Evolutionary conservation across 2,329 filamentous ascomycete genomes (phyloP), one percentile per base, ranked within the genome.

Genomic region (Venturia carpophila): DNA sequence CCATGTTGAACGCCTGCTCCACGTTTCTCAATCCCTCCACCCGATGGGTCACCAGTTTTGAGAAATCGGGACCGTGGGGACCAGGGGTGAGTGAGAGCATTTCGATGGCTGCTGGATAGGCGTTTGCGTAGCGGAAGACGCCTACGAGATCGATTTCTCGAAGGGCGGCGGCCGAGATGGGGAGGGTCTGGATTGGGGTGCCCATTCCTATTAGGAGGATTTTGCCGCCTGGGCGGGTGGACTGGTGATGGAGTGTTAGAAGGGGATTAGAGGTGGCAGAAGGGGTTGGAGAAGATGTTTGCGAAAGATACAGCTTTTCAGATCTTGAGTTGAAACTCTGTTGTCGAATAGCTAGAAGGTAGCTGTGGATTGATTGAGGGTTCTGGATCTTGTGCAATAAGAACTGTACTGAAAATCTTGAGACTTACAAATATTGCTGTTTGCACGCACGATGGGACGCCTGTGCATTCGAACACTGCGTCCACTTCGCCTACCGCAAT

Each of bases 171-270:
- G 87, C 86, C 9, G 86, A 89, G 58, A 92, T 78, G 1, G 88
- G 88, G 1, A 92, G 79, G 0, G 87, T 91, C 73, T 91, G 88
- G 63, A 91, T 83, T 0, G 89, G 88, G 5, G 84, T 89, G 45
- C 89, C 89, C 89, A 92, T 92, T 64, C 89, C 89, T 30, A 92
- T 88, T 73, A 92, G 86, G 73, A 92, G 82, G 61, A 91, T 80
- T 70, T 87, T 87, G 21, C 89, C 89, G 34, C 89, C 89, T 0
- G 88, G 81, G 66, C 82, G 82, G 11, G 88, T 87, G 3, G 87
- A 74, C 78, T 80, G 27, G 17, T 34, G 30, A 34, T 34, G 47
- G 30, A 5, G 15, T 58, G 52, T 64, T 55, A 42, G 21, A 41
- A 37, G 15, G n/a, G 24, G 42, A 11, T 41, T 41, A 9, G 39